phyloP scores from a whole-genome alignment of 2,329 filamentous ascomycete genomes.

The Fusarium albosuccineum region DNA sequence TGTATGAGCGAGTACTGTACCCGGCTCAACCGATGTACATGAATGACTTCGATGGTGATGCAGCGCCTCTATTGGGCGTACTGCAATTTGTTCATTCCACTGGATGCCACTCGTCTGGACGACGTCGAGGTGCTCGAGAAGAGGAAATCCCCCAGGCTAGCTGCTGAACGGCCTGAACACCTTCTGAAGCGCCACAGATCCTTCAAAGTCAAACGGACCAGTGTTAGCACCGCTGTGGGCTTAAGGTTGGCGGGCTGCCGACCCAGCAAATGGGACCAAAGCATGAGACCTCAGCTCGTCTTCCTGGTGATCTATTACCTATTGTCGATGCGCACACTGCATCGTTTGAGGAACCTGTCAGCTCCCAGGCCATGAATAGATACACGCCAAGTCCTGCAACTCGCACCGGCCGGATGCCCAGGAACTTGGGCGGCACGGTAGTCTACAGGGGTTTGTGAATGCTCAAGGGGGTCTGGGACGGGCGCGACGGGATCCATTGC shows the following conservation, averaged over 20 bases:
- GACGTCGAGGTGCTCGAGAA: neutral
- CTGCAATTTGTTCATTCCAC: conserved; percentile 3
- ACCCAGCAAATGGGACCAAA: conserved; percentile 2
- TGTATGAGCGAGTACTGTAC: neutral
- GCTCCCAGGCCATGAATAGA: conserved; percentile 9
- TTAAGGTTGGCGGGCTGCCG: neutral
- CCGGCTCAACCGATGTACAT: neutral
- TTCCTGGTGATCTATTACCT: conserved; percentile 2
- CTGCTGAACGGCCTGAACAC: neutral
- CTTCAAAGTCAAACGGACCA: conserved; percentile 3
- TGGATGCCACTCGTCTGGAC: neutral
- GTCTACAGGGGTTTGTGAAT: neutral
- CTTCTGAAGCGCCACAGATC: neutral
- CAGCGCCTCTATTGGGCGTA: neutral
- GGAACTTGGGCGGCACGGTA: conserved; percentile 2
- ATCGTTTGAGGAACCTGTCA: neutral
- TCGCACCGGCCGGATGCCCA: neutral
- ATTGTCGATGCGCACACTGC: neutral
- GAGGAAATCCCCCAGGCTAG: neutral
- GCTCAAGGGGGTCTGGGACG: neutral
- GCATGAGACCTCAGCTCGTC: neutral
- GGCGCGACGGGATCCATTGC: neutral
- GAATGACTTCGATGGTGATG: too few relatives aligned
- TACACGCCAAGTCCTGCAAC: conserved; percentile 1
- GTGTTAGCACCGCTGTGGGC: neutral